phyloP scores from a whole-genome alignment of 169 alveolate species.

The Eimeria brunetti region DNA sequence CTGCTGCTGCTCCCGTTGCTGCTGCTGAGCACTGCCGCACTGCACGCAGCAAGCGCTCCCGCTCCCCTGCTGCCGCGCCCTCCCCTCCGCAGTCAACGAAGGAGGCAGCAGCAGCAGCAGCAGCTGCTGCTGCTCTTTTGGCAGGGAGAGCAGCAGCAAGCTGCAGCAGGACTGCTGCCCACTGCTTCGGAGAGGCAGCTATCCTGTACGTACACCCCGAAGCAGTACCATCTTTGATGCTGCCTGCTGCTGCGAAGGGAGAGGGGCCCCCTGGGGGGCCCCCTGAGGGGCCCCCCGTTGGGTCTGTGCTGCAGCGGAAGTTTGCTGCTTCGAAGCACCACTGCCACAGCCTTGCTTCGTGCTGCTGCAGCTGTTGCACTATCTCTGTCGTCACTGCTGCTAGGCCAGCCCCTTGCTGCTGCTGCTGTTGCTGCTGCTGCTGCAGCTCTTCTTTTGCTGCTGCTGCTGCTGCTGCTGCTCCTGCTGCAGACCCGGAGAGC shows the following conservation, averaged over 20 bases:
- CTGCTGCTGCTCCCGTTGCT: slow-evolving; percentile 33
- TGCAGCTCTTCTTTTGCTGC: background rate
- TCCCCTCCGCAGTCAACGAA: background rate
- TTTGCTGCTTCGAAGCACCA: slow-evolving; percentile 52
- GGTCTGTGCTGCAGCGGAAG: background rate
- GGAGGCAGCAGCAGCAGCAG: background rate
- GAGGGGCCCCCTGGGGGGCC: background rate
- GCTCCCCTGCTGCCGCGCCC: slow-evolving; percentile 11
- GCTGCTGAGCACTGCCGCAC: slow-evolving; percentile 30
- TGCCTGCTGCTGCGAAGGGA: background rate
- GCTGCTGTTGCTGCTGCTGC: slow-evolving; percentile 53
- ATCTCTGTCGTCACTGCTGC: slow-evolving; percentile 23
- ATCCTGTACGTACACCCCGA: background rate
- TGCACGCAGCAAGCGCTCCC: slow-evolving; percentile 29
- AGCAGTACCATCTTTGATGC: background rate
- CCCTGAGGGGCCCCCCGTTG: slow-evolving; percentile 6
- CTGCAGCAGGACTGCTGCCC: slow-evolving; percentile 34
- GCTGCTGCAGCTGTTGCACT: slow-evolving; percentile 50
- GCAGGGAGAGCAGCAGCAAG: slow-evolving; percentile 32
- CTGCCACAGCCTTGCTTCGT: slow-evolving; percentile 48
- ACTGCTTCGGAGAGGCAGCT: slow-evolving; percentile 27
- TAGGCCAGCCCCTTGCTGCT: background rate
- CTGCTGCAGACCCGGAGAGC: background rate
- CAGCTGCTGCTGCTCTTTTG: slow-evolving; percentile 21
- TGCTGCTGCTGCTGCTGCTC: slow-evolving; percentile 45